These are phyloP conservation scores for Clavispora asparagi DNA, from an alignment of 805 yeast genomes.

Conservation along the genomic window DNA sequence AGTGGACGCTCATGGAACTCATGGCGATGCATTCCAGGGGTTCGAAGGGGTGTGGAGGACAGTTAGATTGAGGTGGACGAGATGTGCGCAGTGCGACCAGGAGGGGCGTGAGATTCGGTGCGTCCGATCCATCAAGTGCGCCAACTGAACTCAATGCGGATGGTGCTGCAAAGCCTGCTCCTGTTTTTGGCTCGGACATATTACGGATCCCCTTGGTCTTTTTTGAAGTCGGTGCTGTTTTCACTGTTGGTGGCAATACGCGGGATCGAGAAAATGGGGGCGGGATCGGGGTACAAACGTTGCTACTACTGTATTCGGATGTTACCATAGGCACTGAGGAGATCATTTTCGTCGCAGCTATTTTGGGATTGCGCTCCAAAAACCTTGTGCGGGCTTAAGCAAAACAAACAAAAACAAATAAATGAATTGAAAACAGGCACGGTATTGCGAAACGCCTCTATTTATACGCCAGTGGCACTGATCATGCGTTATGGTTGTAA, in stretches of 20 bases:
- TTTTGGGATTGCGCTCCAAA: neutral
- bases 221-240: neutral
- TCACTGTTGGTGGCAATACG: neutral
- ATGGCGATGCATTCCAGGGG: neutral
- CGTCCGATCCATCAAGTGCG: neutral
- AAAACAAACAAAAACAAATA: neutral
- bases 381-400: too few species aligned
- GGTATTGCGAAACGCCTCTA: neutral
- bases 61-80: neutral
- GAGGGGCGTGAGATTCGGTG: neutral
- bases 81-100: neutral
- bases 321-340: neutral
- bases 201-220: neutral
- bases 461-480: neutral
- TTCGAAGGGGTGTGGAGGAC: neutral
- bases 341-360: neutral
- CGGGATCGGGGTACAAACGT: too few species aligned
- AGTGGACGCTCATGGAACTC: slow-evolving; percentile 36
- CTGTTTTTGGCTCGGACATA: neutral
- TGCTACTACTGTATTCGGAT: too few species aligned
- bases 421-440: neutral
- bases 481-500: neutral
- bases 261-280: too few species aligned
- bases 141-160: neutral
- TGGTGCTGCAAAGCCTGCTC: neutral